phyloP scores from a whole-genome alignment of 192 early-diverging fungal genomes.

The Rhizophagus prolifer region DNA sequence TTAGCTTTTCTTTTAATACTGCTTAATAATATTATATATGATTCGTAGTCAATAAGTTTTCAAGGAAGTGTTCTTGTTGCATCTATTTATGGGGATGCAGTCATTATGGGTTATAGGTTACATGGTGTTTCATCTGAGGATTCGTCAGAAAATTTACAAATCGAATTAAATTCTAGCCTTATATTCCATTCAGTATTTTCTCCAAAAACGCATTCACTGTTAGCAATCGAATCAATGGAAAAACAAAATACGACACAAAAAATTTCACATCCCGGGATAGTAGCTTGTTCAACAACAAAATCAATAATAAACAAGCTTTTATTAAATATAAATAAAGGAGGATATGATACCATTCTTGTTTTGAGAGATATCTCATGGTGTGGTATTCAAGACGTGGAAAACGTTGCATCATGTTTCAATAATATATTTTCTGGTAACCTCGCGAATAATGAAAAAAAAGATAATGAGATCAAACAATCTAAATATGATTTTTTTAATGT shows the following conservation, averaged over 20 bases:
- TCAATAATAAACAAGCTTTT: slow-evolving; percentile 18
- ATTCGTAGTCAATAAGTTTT: slow-evolving; percentile 47
- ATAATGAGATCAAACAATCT: background rate
- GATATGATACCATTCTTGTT: slow-evolving; percentile 41
- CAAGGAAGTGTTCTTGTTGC: slow-evolving; percentile 48
- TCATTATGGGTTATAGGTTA: slow-evolving; percentile 43
- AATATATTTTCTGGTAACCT: slow-evolving; percentile 46
- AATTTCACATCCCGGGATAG: slow-evolving; percentile 21
- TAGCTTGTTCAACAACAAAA: slow-evolving; percentile 16
- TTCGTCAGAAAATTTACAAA: slow-evolving; percentile 3
- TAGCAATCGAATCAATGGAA: slow-evolving; percentile 39
- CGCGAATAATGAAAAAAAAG: background rate
- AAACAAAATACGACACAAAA: slow-evolving; percentile 6
- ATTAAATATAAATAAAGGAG: slow-evolving; percentile 15
- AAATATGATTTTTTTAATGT: slow-evolving; percentile 27
- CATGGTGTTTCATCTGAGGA: background rate
- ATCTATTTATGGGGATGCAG: slow-evolving; percentile 44
- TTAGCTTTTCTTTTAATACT: background rate
- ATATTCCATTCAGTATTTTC: slow-evolving; percentile 47
- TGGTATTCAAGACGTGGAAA: slow-evolving; percentile 50
- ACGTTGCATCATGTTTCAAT: slow-evolving; percentile 43
- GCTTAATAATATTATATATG: background rate
- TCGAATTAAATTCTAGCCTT: slow-evolving; percentile 17
- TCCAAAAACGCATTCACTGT: slow-evolving; percentile 47
- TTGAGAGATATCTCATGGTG: slow-evolving; percentile 40